Base-by-base conservation (phyloP, 306 rosid genomes). In the Prunus armeniaca region DNA sequence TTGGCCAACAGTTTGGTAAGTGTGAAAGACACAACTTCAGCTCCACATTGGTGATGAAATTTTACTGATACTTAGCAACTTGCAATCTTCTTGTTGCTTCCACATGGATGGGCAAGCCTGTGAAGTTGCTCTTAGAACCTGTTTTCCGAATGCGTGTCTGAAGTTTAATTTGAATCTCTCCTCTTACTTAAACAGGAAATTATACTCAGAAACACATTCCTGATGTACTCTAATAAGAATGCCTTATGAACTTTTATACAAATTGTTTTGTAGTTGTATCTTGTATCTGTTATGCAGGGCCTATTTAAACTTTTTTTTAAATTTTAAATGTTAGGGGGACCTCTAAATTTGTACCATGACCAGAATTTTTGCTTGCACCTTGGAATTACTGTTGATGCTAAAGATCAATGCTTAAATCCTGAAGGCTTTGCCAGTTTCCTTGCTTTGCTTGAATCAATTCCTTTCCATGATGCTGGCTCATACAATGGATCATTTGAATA, bases 401-500 rank as follows among this genome's bases (percentile, higher is more conserved):
- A 85, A 65, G 90, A 86, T 69, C 95, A 89, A 72, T 92, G 98
- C 90, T 84, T 82, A 82, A 92, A 88, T 82, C 91, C 96, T 58
- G 97, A 89, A 85, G 93, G 91, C 76, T 88, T 94, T 84, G 85
- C 95, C 67, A 89, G 81, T 89, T 90, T 94, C 78, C 72, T 94
- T 84, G 89, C 92, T 78, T 82, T 94, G 81, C 93, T 94, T 22
- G 93, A 89, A 89, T 92, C 97, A 65, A 88, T 94, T 80, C 98
- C 98, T 86, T 86, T 94, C 72, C 86, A 90, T 45, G 94, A 88
- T 81, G 76, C 86, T 66, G 86, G 86, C 83, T 81, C 93, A 67
- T 76, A 70, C 56, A 80, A 91, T 84, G 88, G 84, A 71, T 90
- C 93, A 74, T 87, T 81, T 76, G 95, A 90, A 58, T 81, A 79